Evolutionary conservation across 2,329 filamentous ascomycete genomes (phyloP).

Genomic region (Colletotrichum siamense): DNA sequence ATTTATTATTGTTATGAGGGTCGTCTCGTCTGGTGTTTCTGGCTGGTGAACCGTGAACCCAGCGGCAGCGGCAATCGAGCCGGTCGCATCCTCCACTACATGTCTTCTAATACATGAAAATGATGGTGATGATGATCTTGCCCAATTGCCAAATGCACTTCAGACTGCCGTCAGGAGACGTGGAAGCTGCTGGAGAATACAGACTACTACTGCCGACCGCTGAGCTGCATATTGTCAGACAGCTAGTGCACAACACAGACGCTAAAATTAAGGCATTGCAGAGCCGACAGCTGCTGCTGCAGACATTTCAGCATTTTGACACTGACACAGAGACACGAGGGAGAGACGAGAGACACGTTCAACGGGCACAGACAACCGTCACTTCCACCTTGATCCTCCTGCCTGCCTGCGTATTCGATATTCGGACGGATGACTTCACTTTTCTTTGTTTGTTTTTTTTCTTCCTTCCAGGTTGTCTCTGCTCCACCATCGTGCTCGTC

Average conservation of each 20-base stretch:
- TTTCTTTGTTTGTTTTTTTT: not conserved
- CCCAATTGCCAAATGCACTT: not conserved
- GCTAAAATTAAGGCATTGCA: not conserved
- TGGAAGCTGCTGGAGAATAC: not conserved
- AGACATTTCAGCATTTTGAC: not conserved
- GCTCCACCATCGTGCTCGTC: not conserved
- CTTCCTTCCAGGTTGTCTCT: not conserved
- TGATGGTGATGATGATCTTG: not conserved
- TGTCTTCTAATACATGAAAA: not conserved
- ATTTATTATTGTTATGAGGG: not conserved
- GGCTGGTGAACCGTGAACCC: not conserved
- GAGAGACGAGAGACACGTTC: not conserved
- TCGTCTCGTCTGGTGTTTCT: constrained; percentile 17
- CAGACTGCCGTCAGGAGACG: not conserved
- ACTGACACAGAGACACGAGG: not conserved
- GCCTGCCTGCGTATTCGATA: not conserved
- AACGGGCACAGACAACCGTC: not conserved
- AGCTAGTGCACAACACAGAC: not conserved
- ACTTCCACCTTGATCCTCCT: not conserved
- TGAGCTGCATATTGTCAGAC: not conserved
- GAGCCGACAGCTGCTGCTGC: not conserved
- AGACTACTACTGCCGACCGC: not conserved
- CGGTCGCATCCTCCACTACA: not conserved
- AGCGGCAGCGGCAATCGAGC: not conserved
- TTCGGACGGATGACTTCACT: not conserved